These are phyloP conservation scores for Escallonia rubra DNA, from an alignment of 129 eudicot species.

Conservation along the genomic window DNA sequence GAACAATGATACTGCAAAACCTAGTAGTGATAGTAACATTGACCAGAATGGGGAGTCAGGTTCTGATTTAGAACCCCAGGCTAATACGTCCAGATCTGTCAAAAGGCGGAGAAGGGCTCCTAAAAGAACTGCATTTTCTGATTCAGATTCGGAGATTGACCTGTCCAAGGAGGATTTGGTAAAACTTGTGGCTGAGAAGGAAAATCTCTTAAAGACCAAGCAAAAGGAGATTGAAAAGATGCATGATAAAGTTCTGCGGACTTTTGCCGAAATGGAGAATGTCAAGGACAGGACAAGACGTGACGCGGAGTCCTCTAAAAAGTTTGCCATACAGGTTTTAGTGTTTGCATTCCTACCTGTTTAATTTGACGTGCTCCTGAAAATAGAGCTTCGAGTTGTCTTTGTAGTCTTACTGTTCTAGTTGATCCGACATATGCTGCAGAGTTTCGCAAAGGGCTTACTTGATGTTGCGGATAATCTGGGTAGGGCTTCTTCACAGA, in stretches of 20 bases:
- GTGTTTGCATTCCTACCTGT: not conserved
- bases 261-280: constrained; percentile 88
- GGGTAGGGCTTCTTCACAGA: constrained; percentile 68
- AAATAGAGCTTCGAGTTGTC: not conserved
- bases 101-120: constrained; percentile 17
- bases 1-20: constrained; percentile 17
- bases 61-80: constrained; percentile 13
- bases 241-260: constrained; percentile 73
- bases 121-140: constrained; percentile 23
- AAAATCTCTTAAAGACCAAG: constrained; percentile 43
- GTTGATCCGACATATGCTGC: constrained; percentile 29
- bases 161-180: constrained; percentile 67
- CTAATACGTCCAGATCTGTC: constrained; percentile 11
- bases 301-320: constrained; percentile 80
- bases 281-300: constrained; percentile 75
- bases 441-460: constrained; percentile 81
- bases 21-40: constrained; percentile 23
- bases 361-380: not conserved
- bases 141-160: constrained; percentile 45
- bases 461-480: constrained; percentile 92
- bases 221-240: constrained; percentile 49
- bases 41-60: constrained; percentile 37
- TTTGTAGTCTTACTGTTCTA: constrained; percentile 3
- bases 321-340: constrained; percentile 83
- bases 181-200: constrained; percentile 66